phyloP scores from a whole-genome alignment of 2,329 filamentous ascomycete species.

The Emmonsiellopsis sp. region DNA sequence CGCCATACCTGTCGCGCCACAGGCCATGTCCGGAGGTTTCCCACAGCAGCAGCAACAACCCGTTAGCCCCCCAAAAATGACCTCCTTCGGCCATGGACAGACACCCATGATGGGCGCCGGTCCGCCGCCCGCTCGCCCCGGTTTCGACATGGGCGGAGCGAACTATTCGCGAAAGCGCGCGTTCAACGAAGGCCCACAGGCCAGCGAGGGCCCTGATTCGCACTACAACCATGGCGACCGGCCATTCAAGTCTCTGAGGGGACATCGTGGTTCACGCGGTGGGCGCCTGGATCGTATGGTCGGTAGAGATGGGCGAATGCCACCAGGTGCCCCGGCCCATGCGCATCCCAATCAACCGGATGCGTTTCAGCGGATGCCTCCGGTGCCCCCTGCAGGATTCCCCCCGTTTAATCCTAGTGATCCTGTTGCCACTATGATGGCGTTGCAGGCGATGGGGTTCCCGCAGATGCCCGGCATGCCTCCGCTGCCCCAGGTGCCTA shows the following conservation, averaged over 20 bases:
- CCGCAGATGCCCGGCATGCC: slow-evolving; percentile 40
- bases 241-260: slow-evolving; percentile 37
- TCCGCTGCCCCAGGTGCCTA: slow-evolving; percentile 25
- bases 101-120: background rate
- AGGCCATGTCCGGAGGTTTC: too few relatives aligned
- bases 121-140: slow-evolving; percentile 6
- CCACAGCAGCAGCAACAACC: slow-evolving; percentile 3
- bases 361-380: slow-evolving; percentile 29
- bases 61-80: slow-evolving; percentile 11
- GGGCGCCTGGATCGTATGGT: slow-evolving; percentile 13
- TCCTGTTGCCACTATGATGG: slow-evolving; percentile 45
- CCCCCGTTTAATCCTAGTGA: slow-evolving; percentile 46
- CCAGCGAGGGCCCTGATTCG: slow-evolving; percentile 33
- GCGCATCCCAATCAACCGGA: slow-evolving; percentile 12
- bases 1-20: too few relatives aligned
- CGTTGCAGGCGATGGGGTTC: slow-evolving; percentile 45
- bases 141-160: slow-evolving; percentile 12
- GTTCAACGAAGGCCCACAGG: slow-evolving; percentile 41
- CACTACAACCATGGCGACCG: slow-evolving; percentile 32
- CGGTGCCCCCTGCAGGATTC: slow-evolving; percentile 36
- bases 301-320: slow-evolving; percentile 29
- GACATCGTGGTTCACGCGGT: slow-evolving; percentile 23
- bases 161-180: slow-evolving; percentile 42
- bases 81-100: slow-evolving; percentile 12
- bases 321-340: background rate